phyloP scores from a whole-genome alignment of 495 filamentous ascomycete genomes.

The Poronia punctata region DNA sequence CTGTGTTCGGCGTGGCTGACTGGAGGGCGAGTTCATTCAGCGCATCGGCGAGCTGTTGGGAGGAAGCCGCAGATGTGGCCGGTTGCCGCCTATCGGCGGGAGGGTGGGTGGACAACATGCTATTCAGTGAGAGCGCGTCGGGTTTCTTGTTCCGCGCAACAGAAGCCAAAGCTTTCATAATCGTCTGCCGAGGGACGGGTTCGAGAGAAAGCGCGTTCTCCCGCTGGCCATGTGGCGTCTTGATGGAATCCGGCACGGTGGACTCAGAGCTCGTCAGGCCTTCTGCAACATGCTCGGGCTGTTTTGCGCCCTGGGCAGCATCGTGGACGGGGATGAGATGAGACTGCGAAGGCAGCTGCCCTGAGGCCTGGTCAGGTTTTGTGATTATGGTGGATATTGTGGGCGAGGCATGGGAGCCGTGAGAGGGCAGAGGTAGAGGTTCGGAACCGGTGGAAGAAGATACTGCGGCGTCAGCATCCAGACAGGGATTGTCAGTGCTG shows the following conservation, averaged over 20 bases:
- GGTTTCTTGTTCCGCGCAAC: conserved; percentile 53
- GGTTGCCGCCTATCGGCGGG: conserved; percentile 38
- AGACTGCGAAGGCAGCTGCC: too few species aligned
- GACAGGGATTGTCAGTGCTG: conserved; percentile 7
- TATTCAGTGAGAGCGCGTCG: conserved; percentile 47
- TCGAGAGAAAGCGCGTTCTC: conserved; percentile 62
- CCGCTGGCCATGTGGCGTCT: conserved; percentile 42
- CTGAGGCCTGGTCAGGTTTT: too few species aligned
- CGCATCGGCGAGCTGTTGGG: conserved; percentile 58
- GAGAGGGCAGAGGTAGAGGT: conserved; percentile 14
- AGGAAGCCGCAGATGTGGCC: conserved; percentile 41
- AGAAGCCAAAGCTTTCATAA: conserved; percentile 82
- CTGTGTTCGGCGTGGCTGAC: conserved; percentile 49
- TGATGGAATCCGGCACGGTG: conserved; percentile 30
- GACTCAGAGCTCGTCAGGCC: conserved; percentile 9
- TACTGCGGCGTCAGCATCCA: conserved; percentile 8
- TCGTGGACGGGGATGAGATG: conserved; percentile 27
- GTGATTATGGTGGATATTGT: conserved; percentile 19
- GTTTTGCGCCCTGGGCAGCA: conserved; percentile 23
- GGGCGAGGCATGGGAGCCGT: conserved; percentile 3
- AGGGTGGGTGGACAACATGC: conserved; percentile 41
- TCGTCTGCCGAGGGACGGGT: conserved; percentile 72
- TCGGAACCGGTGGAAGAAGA: conserved; percentile 14
- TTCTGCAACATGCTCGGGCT: conserved; percentile 16
- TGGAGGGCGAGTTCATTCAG: conserved; percentile 54